Percentiles rank a stretch among this genome's conserved stretches.
These are phyloP conservation scores for Asterella californica DNA, from an alignment of 225 moss, liverwort and hornwort genomes.

Conservation along the genomic window DNA sequence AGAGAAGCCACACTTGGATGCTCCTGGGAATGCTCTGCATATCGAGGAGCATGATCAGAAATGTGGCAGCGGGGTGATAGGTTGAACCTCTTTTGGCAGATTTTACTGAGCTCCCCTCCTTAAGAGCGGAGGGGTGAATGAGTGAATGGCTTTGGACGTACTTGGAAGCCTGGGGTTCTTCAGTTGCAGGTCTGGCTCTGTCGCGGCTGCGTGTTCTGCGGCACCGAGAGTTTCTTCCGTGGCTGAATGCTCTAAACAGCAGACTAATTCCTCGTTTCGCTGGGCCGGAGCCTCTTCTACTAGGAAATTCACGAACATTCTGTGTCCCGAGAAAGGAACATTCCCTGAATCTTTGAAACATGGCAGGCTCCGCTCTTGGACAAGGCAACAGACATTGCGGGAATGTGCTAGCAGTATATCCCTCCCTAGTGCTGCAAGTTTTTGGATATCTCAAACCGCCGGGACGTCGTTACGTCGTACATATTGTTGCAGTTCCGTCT, in stretches of 20 bases:
- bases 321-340: not conserved
- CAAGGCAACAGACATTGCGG: not conserved
- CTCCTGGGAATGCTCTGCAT: not conserved
- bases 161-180: slow-evolving; percentile 45
- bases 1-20: slow-evolving; percentile 3
- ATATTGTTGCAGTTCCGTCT: not conserved
- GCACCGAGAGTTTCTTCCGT: slow-evolving; percentile 7
- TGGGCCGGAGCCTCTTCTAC: slow-evolving; percentile 4
- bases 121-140: slow-evolving; percentile 29
- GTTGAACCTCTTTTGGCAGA: slow-evolving; percentile 21
- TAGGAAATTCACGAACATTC: not conserved
- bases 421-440: not conserved
- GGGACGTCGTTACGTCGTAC: not conserved
- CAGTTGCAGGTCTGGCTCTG: slow-evolving; percentile 20
- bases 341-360: not conserved
- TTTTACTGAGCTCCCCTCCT: slow-evolving; percentile 24
- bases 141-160: slow-evolving; percentile 57
- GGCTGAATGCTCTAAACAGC: not conserved
- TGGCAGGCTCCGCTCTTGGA: slow-evolving; percentile 12
- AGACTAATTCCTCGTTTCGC: slow-evolving; percentile 15
- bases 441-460: not conserved
- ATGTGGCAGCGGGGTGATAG: slow-evolving; percentile 18
- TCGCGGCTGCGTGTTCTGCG: slow-evolving; percentile 3
- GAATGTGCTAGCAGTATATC: slow-evolving; percentile 7
- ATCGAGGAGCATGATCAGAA: slow-evolving; percentile 17